Evolutionary conservation across 148 eudicot genomes (phyloP).

Genomic region (Cornus kousa): DNA sequence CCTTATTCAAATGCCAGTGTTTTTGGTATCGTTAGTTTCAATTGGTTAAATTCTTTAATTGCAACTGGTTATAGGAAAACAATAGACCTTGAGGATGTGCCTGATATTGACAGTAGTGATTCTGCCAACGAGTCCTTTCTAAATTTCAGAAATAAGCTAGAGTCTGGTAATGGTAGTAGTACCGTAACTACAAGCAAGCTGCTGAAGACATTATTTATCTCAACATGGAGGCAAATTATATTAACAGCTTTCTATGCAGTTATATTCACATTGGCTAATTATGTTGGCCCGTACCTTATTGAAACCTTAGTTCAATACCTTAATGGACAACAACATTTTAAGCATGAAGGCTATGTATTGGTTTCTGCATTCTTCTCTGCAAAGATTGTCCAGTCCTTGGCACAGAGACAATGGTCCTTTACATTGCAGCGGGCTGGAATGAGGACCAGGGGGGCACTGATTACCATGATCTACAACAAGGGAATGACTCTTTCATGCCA

Average conservation of each 20-base stretch:
- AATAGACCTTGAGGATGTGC: background rate
- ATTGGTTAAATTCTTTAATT: background rate
- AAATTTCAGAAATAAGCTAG: too few relatives aligned
- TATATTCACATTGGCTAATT: conserved; percentile 32
- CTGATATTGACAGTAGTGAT: background rate
- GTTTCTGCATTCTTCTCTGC: conserved; percentile 40
- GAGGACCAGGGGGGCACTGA: conserved; percentile 40
- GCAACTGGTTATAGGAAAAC: background rate
- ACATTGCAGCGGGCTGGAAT: conserved; percentile 41
- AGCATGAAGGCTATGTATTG: conserved; percentile 37
- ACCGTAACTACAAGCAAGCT: background rate
- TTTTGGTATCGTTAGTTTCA: background rate
- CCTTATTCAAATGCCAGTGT: background rate
- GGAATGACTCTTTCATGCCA: conserved; percentile 47
- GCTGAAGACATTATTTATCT: conserved; percentile 41
- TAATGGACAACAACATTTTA: conserved; percentile 28
- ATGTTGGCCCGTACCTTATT: conserved; percentile 52
- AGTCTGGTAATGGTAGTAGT: too few relatives aligned
- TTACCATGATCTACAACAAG: conserved; percentile 51
- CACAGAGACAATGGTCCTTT: conserved; percentile 50
- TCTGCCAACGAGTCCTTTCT: background rate
- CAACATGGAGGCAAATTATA: conserved; percentile 42
- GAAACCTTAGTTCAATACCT: conserved; percentile 55
- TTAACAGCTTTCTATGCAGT: conserved; percentile 35
- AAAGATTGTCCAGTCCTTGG: conserved; percentile 46